A percentile compares a stretch with the other conserved stretches of the same genome.
phyloP scores from a whole-genome alignment of 805 yeast genomes.

The Candida xyloterini region DNA sequence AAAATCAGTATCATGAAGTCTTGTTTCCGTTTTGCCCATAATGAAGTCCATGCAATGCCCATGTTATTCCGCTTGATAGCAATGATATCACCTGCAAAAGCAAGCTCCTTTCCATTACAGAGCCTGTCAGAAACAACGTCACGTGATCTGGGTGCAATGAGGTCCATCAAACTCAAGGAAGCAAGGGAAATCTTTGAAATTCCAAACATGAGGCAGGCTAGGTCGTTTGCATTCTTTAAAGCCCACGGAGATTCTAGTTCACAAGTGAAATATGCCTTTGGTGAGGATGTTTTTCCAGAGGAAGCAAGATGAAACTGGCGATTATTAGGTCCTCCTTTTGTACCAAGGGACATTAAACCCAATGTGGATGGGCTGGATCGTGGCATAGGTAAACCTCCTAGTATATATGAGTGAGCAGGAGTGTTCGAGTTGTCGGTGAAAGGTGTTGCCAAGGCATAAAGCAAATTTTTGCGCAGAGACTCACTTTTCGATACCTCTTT shows the following conservation, averaged over 20 bases:
- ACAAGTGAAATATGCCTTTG: slow-evolving; percentile 86
- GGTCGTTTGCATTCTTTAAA: slow-evolving; percentile 80
- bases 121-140: slow-evolving; percentile 63
- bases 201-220: slow-evolving; percentile 86
- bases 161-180: slow-evolving; percentile 65
- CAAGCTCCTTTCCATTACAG: slow-evolving; percentile 42
- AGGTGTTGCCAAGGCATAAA: slow-evolving; percentile 68
- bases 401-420: slow-evolving; percentile 5
- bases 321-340: slow-evolving; percentile 26
- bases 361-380: slow-evolving; percentile 25
- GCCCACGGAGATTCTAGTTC: slow-evolving; percentile 72
- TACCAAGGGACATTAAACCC: slow-evolving; percentile 24
- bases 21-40: slow-evolving; percentile 83
- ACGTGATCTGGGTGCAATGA: slow-evolving; percentile 74
- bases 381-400: slow-evolving; percentile 28
- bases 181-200: slow-evolving; percentile 62
- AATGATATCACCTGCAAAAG: slow-evolving; percentile 80
- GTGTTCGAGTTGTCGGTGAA: slow-evolving; percentile 42
- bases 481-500: slow-evolving; percentile 37
- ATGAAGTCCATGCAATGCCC: slow-evolving; percentile 74
- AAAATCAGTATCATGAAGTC: slow-evolving; percentile 76
- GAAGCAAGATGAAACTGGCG: slow-evolving; percentile 56
- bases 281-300: slow-evolving; percentile 64
- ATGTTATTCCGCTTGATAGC: slow-evolving; percentile 71
- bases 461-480: slow-evolving; percentile 42